A percentile compares a stretch with the other conserved stretches of the same genome.
Evolutionary conservation across 805 yeast species (phyloP).

Genomic region (Sungouiozyma intestinalis): DNA sequence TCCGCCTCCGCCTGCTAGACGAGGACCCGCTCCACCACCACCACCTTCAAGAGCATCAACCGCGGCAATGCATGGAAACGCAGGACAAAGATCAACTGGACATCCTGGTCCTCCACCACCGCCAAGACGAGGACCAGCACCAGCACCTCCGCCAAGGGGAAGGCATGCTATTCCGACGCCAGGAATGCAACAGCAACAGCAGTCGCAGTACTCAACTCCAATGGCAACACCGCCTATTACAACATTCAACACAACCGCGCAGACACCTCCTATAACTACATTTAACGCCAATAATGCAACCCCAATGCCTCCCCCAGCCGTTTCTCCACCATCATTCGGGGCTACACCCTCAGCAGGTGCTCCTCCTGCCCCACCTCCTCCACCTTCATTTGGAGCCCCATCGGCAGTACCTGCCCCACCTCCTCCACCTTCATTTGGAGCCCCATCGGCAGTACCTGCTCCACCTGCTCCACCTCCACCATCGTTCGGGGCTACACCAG

Average conservation of each 20-base stretch:
- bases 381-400: constrained; percentile 13
- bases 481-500: constrained; percentile 3
- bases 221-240: constrained; percentile 5
- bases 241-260: constrained; percentile 7
- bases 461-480: constrained; percentile 15
- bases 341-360: constrained; percentile 14
- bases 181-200: constrained; percentile 7
- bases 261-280: constrained; percentile 12
- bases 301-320: constrained; percentile 6
- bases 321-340: constrained; percentile 7
- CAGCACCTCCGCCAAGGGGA: constrained; percentile 18
- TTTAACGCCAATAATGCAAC: constrained; percentile 1
- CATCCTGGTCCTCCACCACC: constrained; percentile 21
- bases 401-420: constrained; percentile 10
- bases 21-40: constrained; percentile 24
- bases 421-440: constrained; percentile 5
- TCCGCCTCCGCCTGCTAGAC: constrained; percentile 23
- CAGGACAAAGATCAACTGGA: constrained; percentile 5
- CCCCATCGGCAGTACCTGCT: constrained; percentile 6
- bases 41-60: constrained; percentile 10
- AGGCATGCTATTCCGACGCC: constrained; percentile 8
- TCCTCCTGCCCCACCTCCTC: constrained; percentile 13
- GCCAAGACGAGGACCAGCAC: constrained; percentile 25
- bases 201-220: constrained; percentile 1
- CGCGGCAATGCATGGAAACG: not conserved